A percentile compares a stretch with the other conserved stretches of the same genome.
Conservation (phyloP, 768 basidiomycete species). For the Amanita inopinata region DNA sequence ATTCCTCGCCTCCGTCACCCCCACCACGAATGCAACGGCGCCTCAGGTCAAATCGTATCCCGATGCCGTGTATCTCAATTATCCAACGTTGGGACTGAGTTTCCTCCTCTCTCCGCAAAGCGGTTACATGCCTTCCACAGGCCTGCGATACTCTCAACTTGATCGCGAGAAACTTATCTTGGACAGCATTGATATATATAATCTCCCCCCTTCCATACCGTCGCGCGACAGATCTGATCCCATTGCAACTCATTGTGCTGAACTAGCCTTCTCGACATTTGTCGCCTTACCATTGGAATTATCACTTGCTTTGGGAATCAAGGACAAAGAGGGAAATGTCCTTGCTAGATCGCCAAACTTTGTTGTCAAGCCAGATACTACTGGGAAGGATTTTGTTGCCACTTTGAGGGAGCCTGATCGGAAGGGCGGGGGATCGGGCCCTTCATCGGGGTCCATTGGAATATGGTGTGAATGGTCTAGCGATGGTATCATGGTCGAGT, state of each 20-base stretch:
- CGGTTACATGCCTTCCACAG: constrained; percentile 49
- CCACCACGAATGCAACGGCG: constrained; percentile 13
- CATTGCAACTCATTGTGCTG: constrained; percentile 33
- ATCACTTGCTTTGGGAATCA: constrained; percentile 20
- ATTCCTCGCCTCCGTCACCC: constrained; percentile 21
- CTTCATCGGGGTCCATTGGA: constrained; percentile 74
- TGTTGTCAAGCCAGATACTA: constrained; percentile 37
- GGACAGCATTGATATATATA: constrained; percentile 69
- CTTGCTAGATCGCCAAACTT: constrained; percentile 29
- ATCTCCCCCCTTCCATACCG: constrained; percentile 26
- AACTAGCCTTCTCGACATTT: constrained; percentile 46
- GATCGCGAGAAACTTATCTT: constrained; percentile 39
- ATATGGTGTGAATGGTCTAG: constrained; percentile 92
- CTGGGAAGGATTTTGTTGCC: constrained; percentile 71
- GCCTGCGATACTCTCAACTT: constrained; percentile 35
- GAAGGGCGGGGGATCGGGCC: constrained; percentile 86
- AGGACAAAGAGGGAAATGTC: constrained; percentile 28
- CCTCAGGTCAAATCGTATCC: constrained; percentile 74
- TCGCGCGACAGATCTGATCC: constrained; percentile 17
- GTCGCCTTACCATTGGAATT: constrained; percentile 33
- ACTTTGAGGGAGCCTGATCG: constrained; percentile 77
- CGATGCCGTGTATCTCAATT: constrained; percentile 84
- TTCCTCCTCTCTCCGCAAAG: constrained; percentile 61
- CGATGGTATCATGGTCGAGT: constrained; percentile 79
- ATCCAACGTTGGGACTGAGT: constrained; percentile 70